Conservation (phyloP, 139 green algal species). For the Tetratostichococcus sp. region DNA sequence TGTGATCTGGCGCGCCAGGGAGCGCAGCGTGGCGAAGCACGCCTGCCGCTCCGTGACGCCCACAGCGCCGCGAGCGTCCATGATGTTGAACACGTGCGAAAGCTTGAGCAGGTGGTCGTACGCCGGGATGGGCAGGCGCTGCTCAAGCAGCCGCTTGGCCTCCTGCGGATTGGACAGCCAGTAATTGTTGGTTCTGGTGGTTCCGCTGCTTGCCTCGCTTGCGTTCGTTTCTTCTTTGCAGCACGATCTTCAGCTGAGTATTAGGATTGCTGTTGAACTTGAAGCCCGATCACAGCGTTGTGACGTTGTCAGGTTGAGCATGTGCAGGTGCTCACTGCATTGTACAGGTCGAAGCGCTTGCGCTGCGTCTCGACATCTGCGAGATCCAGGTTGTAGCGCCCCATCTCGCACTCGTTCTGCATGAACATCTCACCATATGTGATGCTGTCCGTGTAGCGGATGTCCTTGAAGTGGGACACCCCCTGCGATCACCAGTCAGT, state of each 20-base stretch:
- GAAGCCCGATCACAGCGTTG: too few relatives aligned
- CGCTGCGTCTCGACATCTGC: slow-evolving; percentile 78
- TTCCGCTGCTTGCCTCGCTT: too few relatives aligned
- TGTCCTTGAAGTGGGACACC: slow-evolving; percentile 98
- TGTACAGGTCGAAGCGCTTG: slow-evolving; percentile 72
- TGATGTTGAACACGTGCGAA: slow-evolving; percentile 95
- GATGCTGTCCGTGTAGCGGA: slow-evolving; percentile 60
- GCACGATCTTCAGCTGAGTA: too few relatives aligned
- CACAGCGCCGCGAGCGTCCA: slow-evolving; percentile 91
- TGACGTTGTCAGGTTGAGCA: neutral
- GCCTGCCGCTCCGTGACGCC: slow-evolving; percentile 91
- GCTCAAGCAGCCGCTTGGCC: slow-evolving; percentile 77
- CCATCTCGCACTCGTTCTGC: slow-evolving; percentile 96
- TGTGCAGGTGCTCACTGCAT: too few relatives aligned
- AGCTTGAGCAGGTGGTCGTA: slow-evolving; percentile 98
- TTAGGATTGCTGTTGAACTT: too few relatives aligned
- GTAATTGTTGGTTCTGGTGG: too few relatives aligned
- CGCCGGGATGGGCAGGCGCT: slow-evolving; percentile 88
- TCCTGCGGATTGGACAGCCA: slow-evolving; percentile 47
- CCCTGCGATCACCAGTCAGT: slow-evolving; percentile 59
- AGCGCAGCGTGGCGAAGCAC: slow-evolving; percentile 91
- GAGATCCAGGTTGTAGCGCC: slow-evolving; percentile 82
- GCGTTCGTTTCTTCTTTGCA: too few relatives aligned
- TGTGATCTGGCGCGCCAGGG: slow-evolving; percentile 63
- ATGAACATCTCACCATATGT: slow-evolving; percentile 98